Base-by-base conservation (phyloP, 352 stramenopile genomes). In the Globisporangium rhizosaccharum region DNA sequence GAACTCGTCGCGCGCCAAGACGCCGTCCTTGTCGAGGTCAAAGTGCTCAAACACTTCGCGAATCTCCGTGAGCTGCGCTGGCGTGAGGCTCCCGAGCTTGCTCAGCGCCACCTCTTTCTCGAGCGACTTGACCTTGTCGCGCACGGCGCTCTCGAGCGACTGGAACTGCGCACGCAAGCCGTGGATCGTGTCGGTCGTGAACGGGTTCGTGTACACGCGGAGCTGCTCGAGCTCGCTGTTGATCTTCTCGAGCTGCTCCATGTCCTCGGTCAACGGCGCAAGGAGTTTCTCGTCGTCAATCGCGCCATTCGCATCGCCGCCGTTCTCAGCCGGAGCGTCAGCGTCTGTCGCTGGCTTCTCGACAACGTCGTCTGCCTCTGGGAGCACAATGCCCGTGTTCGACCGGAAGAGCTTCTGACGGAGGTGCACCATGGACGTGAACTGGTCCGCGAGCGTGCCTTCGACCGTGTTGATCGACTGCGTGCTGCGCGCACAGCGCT, bases 21-120 rank as follows among this genome's bases (percentile, higher is more conserved):
- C 82, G 54, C 85, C 82, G 55, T 94, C 85, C 44, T 94, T 80
- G 58, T 97, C 86, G 44, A 92, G 62, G 55, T 97, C 88, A 53
- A 97, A 97, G 68, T 94, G 82, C 54, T 94, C 79, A 44, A 97
- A 97, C 33, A 96, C 87, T 61, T 97, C 88, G 56, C 89, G 82
- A 56, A 96, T 94, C 61, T 97, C 88, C 58, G 76, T 80, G 47
- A 90, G 72, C 69, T 97, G 87, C 58, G 92, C 65, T 5, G 85
- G 60, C 36, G 82, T 92, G 26, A 97, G 74, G 51, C 91, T 89
- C 49, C 85, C 87, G 18, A 96, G 62, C 60, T 94, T 73, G 66
- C 82, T 89, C 45, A 93, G 72, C 39, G 82, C 87, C 30, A 97
- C 65, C 59, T 94, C 84, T 75, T 96, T 96, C 68, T 94, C 84